Evolutionary conservation across 352 stramenopile species (phyloP).

Genomic region (Globisporangium polare): DNA sequence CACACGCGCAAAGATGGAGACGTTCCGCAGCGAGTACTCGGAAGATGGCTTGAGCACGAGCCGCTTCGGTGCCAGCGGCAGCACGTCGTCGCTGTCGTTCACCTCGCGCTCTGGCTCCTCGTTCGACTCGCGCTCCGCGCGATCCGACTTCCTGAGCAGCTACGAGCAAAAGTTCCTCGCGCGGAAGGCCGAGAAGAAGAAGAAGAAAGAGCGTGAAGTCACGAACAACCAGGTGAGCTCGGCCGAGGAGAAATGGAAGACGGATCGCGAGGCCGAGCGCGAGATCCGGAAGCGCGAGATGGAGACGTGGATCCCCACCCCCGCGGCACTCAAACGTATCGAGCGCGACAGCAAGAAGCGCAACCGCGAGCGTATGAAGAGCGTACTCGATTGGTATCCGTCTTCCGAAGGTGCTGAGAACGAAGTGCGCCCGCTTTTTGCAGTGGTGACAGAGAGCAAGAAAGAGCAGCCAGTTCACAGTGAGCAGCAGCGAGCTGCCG

Average conservation of each 20-base stretch:
- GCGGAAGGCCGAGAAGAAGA: conserved; percentile 49
- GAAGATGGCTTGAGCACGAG: conserved; percentile 27
- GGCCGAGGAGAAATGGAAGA: conserved; percentile 38
- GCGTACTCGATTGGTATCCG: conserved; percentile 51
- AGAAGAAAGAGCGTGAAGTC: conserved; percentile 37
- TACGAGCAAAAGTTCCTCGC: conserved; percentile 57
- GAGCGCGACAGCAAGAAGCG: conserved; percentile 34
- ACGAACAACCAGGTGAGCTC: conserved; percentile 38
- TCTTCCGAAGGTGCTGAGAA: conserved; percentile 1
- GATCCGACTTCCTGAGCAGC: conserved; percentile 47
- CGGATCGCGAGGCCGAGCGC: conserved; percentile 49
- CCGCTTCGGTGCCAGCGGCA: conserved; percentile 23
- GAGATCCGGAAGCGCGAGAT: conserved; percentile 42
- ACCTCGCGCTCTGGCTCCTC: conserved; percentile 27
- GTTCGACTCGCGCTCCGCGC: conserved; percentile 29
- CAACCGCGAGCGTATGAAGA: conserved; percentile 34
- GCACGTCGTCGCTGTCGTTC: conserved; percentile 36
- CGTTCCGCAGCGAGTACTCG: conserved; percentile 39
- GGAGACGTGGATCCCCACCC: conserved; percentile 45
- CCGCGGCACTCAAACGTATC: conserved; percentile 27
- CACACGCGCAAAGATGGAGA: conserved; percentile 15
- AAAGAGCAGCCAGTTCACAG: conserved; percentile 6
- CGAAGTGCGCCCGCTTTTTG: conserved; percentile 49
- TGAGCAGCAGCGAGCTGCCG: conserved; percentile 19
- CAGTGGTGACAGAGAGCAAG: not conserved